phyloP scores from a whole-genome alignment of 345 rosid genomes.

The Euclidium syriacum region DNA sequence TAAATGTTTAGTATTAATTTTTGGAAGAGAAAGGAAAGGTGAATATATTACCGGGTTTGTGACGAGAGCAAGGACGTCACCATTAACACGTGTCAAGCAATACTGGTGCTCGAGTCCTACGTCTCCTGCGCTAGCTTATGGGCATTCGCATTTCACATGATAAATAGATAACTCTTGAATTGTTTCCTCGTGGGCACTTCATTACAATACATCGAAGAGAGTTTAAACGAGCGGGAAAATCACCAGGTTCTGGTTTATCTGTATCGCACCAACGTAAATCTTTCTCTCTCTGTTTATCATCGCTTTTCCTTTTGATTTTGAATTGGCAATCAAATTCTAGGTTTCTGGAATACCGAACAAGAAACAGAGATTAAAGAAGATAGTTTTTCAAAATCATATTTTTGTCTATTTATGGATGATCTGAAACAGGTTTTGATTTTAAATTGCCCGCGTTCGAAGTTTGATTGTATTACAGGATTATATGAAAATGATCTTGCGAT shows the following conservation, averaged over 20 bases:
- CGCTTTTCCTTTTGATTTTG: background rate
- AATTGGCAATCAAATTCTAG: background rate
- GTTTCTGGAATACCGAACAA: background rate
- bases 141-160: background rate
- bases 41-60: background rate
- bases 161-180: background rate
- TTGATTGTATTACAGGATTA: background rate
- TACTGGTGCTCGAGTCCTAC: background rate
- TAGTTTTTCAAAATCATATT: background rate
- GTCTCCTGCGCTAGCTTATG: slow-evolving; percentile 8
- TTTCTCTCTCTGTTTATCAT: background rate
- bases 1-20: background rate
- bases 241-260: background rate
- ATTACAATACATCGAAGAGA: background rate
- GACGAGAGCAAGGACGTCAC: slow-evolving; percentile 24
- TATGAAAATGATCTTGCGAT: background rate
- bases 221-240: background rate
- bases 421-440: background rate
- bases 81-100: slow-evolving; percentile 1
- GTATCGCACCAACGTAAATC: background rate
- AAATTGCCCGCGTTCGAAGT: background rate
- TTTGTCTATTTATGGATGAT: background rate
- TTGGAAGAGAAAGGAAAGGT: background rate
- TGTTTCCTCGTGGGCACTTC: background rate
- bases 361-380: background rate